Conservation (phyloP, 345 rosid species). For the Salix purpurea region DNA sequence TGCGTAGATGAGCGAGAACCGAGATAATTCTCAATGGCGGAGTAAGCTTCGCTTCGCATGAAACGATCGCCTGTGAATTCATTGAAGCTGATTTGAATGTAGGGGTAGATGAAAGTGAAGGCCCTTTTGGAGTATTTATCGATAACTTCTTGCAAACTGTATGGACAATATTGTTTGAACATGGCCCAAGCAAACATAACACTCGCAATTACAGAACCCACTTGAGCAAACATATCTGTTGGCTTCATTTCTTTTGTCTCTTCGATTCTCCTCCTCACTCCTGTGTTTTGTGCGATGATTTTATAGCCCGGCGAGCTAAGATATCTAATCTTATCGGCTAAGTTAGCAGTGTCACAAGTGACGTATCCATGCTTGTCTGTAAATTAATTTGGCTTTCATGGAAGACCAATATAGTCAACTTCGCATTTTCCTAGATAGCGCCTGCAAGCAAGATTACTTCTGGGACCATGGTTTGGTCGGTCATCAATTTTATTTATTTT, state of each 20-base stretch:
- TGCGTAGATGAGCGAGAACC: neutral
- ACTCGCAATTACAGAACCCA: neutral
- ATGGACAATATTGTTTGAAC: neutral
- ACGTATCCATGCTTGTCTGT: no score
- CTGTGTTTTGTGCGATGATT: neutral
- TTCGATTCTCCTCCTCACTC: neutral
- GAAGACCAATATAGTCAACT: no score
- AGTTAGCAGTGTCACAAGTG: neutral
- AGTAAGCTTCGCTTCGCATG: slow-evolving; percentile 5
- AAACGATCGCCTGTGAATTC: neutral
- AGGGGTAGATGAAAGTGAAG: slow-evolving; percentile 1
- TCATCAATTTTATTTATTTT: no score
- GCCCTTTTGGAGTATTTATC: neutral
- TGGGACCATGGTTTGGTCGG: no score
- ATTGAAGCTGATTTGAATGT: slow-evolving; percentile 1
- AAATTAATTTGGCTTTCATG: no score
- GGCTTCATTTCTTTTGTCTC: neutral
- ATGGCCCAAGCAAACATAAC: neutral
- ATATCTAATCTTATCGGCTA: neutral
- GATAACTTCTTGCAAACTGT: neutral
- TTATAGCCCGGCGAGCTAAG: neutral
- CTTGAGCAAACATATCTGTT: neutral
- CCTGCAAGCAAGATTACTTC: no score
- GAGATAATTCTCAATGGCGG: neutral
- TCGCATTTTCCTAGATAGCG: no score